Evolutionary conservation across 179 eudicot genomes (phyloP), one percentile per base, ranked within the genome.

Genomic region (Actinidia arguta): DNA sequence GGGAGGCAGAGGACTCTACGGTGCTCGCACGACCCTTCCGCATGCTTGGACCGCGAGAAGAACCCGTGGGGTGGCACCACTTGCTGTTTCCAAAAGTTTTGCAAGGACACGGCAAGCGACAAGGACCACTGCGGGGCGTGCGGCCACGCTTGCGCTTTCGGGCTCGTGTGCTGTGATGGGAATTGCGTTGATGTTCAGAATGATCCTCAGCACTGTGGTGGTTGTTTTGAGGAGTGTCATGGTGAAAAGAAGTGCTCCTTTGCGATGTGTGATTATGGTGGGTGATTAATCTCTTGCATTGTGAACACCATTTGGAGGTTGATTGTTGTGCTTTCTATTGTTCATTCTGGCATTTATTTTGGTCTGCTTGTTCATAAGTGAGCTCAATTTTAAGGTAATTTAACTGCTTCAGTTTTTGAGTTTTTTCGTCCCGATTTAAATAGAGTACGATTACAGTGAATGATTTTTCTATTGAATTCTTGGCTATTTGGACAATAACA

Each of bases 191-290:
- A 81, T 69, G 27, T 72, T 51, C 75, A 62, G 44, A 81, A 81
- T 71, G 68, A 84, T 62, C 75, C 78, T 84, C 67, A 42, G 36
- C 81, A 84, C 76, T 84, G 87, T 54, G 87, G 87, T 42, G 81
- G 81, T 70, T 84, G 87, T 44, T 81, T 76, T 59, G 84, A 84
- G 81, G 69, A 81, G 69, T 81, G 87, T n/a, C 84, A 27, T 61
- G 58, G 74, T 36, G 25, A 58, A 54, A 48, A 22, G 27, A 58
- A 24, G 42, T 82, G 85, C 77, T 82, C 71, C 58, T 82, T 77
- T 82, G 85, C 85, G 62, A 84, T 74, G 83, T 66, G 83, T 58
- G 76, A 84, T 63, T 79, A 84, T 76, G 80, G 79, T 64, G 62
- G 74, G 42, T 71, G 54, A 80, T 54, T 72, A 4, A 31, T 51